Base-by-base conservation (phyloP, 2,329 filamentous ascomycete genomes). In the Xylaria sp. region DNA sequence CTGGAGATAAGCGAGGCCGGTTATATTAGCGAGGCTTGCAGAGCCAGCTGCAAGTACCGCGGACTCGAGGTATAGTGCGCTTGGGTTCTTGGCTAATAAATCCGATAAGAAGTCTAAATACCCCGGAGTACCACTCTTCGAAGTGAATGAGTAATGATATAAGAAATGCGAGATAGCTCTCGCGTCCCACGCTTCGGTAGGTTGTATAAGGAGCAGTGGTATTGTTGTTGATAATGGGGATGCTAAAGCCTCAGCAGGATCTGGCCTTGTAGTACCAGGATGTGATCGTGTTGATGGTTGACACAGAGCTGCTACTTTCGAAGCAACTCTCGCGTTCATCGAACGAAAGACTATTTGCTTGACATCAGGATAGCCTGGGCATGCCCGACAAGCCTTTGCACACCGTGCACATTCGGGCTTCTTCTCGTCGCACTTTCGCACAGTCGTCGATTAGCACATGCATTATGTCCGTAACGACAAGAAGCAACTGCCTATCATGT, bases 41-140 rank as follows among this genome's bases (percentile, higher is more conserved):
- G 35, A 61, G n/a, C 61, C 61, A 42, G 61, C 61, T 7, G 61
- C 61, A 31, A 64, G 52, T 28, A 64, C 57, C 8, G 47, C 61
- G 6, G 61, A 61, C 21, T 57, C 11, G 28, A 63, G 52, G 4
- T 60, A 38, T 25, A 12, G 7, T 21, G 9, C 25, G 25, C 17
- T 38, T 19, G 52, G 21, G 14, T 25, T 37, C 1, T 21, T 52
- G 12, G 14, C 15, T 23, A 64, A 28, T 45, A 64, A 42, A 15
- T 57, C 61, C 6, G 61, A 47, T 15, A 64, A 14, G 42, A 55
- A 61, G 3, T 28, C 52, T 12, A 64, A 33, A 19, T 64, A 57
- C 1, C 61, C 61, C 31, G 61, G 46, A n/a, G 31, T 33, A 7
- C 53, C 45, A 17, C 35, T 64, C 4, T 45, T 57, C n/a, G 51